Evolutionary conservation across 164 flowering plant genomes (phyloP), one percentile per base, ranked within the genome.

Genomic region (Sedum album): DNA sequence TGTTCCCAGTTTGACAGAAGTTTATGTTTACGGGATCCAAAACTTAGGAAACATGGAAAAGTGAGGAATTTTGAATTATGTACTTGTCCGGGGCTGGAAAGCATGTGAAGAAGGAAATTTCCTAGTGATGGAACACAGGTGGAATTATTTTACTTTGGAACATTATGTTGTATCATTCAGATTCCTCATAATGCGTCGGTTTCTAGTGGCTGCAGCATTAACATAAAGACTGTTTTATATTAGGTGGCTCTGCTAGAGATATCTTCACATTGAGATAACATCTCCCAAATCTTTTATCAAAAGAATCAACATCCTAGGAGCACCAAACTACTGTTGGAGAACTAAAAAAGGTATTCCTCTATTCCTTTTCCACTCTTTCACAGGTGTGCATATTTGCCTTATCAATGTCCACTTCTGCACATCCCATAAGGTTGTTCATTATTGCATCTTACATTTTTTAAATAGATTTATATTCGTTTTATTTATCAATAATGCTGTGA

Each of bases 281-380:
- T 57, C 30, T 28, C 62, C 33, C 33, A 30, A 57, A 57, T 57
- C n/a, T 57, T 57, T 57, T 53, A 26, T 57, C 20, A 57, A 57
- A 57, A 57, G 62, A 57, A 57, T 57, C 33, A 57, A 57, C 62
- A 57, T 57, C 62, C 62, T 57, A 57, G 62, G 62, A 57, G 62
- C 62, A 57, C 62, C 33, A 57, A 26, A 57, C 33, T 28, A 57
- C 31, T 28, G 31, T 25, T 55, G 28, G 15, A 55, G 60, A 55
- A 55, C 31, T 55, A 30, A 55, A 55, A n/a, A 26, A 26, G 14
- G 28, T 57, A 23, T 23, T n/a, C 30, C 60, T 55, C 30, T 23
- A 21, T 9, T 23, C 13, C 8, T 11, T 23, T 55, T n/a, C 25
- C 57, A 14, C 51, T 46, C 6, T 4, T 8, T 39, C 42, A 39